Base-by-base conservation (phyloP, 495 filamentous ascomycete species). In the Bombardia bombarda region DNA sequence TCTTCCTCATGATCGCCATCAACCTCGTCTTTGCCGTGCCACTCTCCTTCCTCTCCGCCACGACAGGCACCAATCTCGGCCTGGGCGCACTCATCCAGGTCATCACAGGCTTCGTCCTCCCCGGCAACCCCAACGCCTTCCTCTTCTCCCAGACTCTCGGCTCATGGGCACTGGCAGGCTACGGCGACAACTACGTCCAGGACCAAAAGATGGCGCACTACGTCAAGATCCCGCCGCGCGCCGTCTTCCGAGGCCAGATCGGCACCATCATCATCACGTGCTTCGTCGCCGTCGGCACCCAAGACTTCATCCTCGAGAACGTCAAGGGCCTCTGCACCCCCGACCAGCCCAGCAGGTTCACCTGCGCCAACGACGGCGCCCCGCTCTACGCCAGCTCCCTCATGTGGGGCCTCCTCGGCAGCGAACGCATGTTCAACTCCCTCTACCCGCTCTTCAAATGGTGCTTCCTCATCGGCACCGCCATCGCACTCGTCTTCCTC, bases 191-290 rank as follows among this genome's bases (percentile, higher is more conserved):
- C 43, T 61, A 63, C 38, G 53, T 63, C 1, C 63, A 67, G 38
- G 63, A 67, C 42, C 60, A 61, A 32, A 67, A 67, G 51, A 53
- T 67, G 41, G 63, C 57, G 12, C 56, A 63, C 36, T 54, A 55
- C 44, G 42, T 52, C 49, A 58, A 58, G 47, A 58, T 61, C 40
- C 44, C 58, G 32, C 58, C 58, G 32, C 44, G 58, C 4, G 46
- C 52, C 37, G 58, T 61, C 9, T 61, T 61, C 40, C 30, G 55
- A 19, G 46, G 45, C 22, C 58, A 61, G 42, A 58, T 61, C 17
- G 52, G 50, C 37, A 58, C 58, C 26, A 61, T 58, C 43, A 46
- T 61, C 48, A 55, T 61, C 34, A 58, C 58, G 1, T 54, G 53
- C 32, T 61, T 61, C 26, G 55, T 61, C 12, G 58, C 58, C 5